Evolutionary conservation across 805 yeast species (phyloP).

Genomic region (Grigorovia humatica): DNA sequence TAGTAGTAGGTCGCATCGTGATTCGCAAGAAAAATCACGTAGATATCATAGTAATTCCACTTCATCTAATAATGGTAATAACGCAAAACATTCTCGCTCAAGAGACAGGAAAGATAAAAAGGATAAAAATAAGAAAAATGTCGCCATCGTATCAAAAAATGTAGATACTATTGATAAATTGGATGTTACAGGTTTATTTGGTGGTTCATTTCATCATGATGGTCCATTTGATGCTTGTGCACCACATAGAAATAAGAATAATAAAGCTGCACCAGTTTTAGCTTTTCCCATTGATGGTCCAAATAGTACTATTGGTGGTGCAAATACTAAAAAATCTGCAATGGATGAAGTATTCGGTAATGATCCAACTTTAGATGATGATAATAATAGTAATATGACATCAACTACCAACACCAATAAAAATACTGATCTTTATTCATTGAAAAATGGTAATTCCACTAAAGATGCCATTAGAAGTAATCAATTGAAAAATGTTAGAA

Average conservation of each 20-base stretch:
- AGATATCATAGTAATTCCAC: slow-evolving; percentile 6
- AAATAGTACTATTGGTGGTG: slow-evolving; percentile 42
- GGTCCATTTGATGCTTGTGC: slow-evolving; percentile 99
- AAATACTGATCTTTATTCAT: not conserved
- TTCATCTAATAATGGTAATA: not conserved
- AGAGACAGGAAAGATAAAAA: not conserved
- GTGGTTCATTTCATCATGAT: slow-evolving; percentile 94
- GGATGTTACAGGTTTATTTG: slow-evolving; percentile 92
- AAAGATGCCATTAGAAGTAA: slow-evolving; percentile 39
- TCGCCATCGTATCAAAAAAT: slow-evolving; percentile 45
- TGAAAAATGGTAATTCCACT: slow-evolving; percentile 8
- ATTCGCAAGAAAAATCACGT: slow-evolving; percentile 5
- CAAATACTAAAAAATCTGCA: slow-evolving; percentile 52
- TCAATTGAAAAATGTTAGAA: slow-evolving; percentile 38
- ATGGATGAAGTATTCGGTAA: slow-evolving; percentile 73
- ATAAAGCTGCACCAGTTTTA: slow-evolving; percentile 75
- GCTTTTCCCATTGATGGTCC: slow-evolving; percentile 97
- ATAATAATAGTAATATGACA: slow-evolving; percentile 8
- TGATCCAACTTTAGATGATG: slow-evolving; percentile 38
- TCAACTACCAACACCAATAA: not conserved
- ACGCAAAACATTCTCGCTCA: not conserved
- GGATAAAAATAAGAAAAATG: slow-evolving; percentile 33
- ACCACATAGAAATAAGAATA: slow-evolving; percentile 81
- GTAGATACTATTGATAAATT: slow-evolving; percentile 90
- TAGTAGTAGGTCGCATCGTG: slow-evolving; percentile 4